Evolutionary conservation across 2,329 filamentous ascomycete genomes (phyloP), one percentile per base, ranked within the genome.

Genomic region (Trichoderma lentiforme): DNA sequence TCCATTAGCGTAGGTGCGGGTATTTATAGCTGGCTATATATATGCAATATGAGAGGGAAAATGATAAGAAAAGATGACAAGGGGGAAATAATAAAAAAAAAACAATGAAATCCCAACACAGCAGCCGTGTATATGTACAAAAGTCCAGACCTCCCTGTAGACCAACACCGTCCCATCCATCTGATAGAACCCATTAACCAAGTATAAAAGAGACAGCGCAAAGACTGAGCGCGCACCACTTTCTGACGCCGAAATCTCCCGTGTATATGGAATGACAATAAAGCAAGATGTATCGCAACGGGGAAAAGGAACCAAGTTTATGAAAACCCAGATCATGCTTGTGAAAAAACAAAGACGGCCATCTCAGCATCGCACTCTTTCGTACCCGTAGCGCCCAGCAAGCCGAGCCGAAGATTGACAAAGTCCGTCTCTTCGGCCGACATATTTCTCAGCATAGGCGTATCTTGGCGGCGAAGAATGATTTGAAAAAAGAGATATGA

Each of bases 21-120:
- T 68, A 68, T 68, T 58, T 68, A 39, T 68, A 68, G 56, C 65
- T 60, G 34, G 56, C 36, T 60, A 47, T 68, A 60, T 66, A 66
- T 68, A 34, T 65, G 65, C 57, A 21, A 34, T 24, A 36, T 36
- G 6, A 11, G 47, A 56, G 21, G 39, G 26, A 24, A n/a, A 26
- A 58, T 21, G 6, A 4, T 3, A 57, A 30, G 11, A 28, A 36
- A 43, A 43, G 39, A 43, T 43, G 39, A 43, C 39, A 43, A 4
- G 18, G 21, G 39, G n/a, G 15, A 11, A n/a, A 43, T n/a, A 12
- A 4, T 2, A 26, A 26, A 53, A n/a, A n/a, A 43, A 26, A 58
- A 3, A 68, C 39, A 24, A 60, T 30, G 7, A 60, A 47, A 68
- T 43, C 14, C 36, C 12, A 64, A 64, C 28, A n/a, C 14, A 43